Base-by-base conservation (phyloP, 2,329 filamentous ascomycete species). In the Aspergillus flavus region DNA sequence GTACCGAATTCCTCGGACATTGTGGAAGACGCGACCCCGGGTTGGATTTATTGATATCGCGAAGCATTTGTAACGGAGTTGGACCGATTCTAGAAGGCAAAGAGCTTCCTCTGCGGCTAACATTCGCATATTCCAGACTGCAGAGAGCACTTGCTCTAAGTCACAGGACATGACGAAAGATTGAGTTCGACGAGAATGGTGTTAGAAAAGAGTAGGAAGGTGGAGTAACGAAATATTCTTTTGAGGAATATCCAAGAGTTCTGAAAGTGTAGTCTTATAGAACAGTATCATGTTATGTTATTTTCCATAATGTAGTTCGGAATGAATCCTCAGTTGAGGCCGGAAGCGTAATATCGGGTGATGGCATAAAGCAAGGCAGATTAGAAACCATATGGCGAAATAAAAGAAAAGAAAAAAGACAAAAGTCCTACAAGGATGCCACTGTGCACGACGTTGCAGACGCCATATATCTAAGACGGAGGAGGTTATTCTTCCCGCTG, bases 1-100 rank as follows among this genome's bases (percentile, higher is more conserved):
- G 60, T 76, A 75, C 54, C 77, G 79, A 64, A 74, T 79, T 3
- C 75, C 74, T 34, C 65, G 66, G 28, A 73, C 78, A 55, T 80
- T 43, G 16, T 43, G 79, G 63, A 80, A 74, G 70, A 73, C 77
- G 34, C 70, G 76, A 14, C 80, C 80, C 57, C 41, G 19, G n/a
- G 41, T 3, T 46, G 45, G 45, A 23, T 26, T 11, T 21, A 46
- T 46, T 2, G 21, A 21, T 46, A 46, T 46, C 11, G 21, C 12
- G 21, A 46, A 6, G 45, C 45, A 23, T 26, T 26, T 46, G n/a
- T 23, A 12, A 12, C 45, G 21, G 45, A 46, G 45, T 4, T 46
- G 11, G 14, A 14, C 6, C 11, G 3, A 11, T 46, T 21, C 7
- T 46, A 6, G 45, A 46, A 7, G 21, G 21, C n/a, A 46, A 26